Evolutionary conservation across 2,329 filamentous ascomycete species (phyloP).

Genomic region (Sclerotinia nivalis): DNA sequence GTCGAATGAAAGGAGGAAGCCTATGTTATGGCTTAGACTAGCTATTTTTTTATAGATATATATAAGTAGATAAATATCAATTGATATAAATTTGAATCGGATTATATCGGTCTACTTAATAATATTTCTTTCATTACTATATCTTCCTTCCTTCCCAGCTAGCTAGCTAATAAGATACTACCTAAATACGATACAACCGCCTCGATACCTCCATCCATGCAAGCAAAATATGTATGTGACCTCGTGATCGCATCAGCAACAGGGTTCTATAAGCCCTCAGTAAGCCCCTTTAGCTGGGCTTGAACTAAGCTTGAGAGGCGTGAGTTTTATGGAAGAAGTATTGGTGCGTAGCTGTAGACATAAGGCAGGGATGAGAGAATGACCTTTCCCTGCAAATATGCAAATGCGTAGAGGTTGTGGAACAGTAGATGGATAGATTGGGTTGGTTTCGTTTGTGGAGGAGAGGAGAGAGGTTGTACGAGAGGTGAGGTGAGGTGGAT

Average conservation of each 20-base stretch:
- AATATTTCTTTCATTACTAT: no score
- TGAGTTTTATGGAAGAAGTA: not conserved
- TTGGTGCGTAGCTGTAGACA: not conserved
- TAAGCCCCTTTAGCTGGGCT: not conserved
- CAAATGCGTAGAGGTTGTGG: not conserved
- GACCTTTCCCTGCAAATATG: slow-evolving; percentile 7
- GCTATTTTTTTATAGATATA: no score
- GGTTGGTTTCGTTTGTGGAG: no score
- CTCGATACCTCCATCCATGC: not conserved
- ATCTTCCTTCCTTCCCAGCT: no score
- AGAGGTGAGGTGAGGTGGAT: not conserved
- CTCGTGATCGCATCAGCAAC: slow-evolving; percentile 2
- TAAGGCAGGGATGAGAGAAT: not conserved
- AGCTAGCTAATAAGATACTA: no score
- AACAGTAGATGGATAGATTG: not conserved
- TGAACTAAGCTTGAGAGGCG: not conserved
- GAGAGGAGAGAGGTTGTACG: not conserved
- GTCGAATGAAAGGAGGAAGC: not conserved
- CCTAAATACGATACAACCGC: not conserved
- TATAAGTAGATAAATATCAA: no score
- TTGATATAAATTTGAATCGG: no score
- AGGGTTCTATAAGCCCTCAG: not conserved
- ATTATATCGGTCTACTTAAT: no score
- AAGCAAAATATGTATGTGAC: not conserved
- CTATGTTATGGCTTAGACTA: no score